Percentiles rank a stretch among this genome's conserved stretches.
Conservation (phyloP, 1,284 basidiomycete species). For the Ganoderma leucocontextum region DNA sequence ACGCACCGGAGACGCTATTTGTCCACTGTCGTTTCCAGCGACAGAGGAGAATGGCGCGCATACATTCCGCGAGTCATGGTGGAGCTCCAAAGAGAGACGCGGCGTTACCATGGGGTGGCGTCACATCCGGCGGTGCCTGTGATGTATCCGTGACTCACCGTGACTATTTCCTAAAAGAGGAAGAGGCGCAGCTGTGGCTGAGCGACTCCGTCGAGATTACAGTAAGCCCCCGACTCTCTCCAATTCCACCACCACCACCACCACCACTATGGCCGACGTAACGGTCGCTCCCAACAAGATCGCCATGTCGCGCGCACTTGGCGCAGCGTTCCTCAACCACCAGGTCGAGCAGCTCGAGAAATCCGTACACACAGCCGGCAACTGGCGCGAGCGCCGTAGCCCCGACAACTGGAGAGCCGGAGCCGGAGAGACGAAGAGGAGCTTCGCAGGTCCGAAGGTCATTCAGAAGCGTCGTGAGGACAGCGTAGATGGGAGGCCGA, state of each 20-base stretch:
- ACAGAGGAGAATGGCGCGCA: not conserved
- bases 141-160: slow-evolving; percentile 11
- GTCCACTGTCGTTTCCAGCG: not conserved
- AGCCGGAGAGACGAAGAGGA: slow-evolving; percentile 38
- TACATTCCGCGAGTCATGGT: not conserved
- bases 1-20: not conserved
- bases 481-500: slow-evolving; percentile 24
- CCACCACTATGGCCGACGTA: slow-evolving; percentile 33
- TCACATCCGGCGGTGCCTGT: not conserved
- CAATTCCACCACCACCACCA: slow-evolving; percentile 19
- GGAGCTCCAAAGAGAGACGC: not conserved
- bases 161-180: slow-evolving; percentile 12
- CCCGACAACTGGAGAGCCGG: slow-evolving; percentile 38
- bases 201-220: slow-evolving; percentile 8
- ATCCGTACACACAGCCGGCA: slow-evolving; percentile 65
- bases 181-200: slow-evolving; percentile 23
- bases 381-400: slow-evolving; percentile 60
- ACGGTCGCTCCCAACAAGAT: slow-evolving; percentile 55
- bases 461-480: slow-evolving; percentile 39
- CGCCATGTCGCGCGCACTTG: slow-evolving; percentile 83
- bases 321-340: slow-evolving; percentile 83
- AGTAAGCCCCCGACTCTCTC: not conserved
- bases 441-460: slow-evolving; percentile 23
- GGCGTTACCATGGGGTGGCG: not conserved
- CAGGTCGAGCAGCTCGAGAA: slow-evolving; percentile 87